Evolutionary conservation across 495 filamentous ascomycete genomes (phyloP).

Genomic region (Aspergillus campestris): DNA sequence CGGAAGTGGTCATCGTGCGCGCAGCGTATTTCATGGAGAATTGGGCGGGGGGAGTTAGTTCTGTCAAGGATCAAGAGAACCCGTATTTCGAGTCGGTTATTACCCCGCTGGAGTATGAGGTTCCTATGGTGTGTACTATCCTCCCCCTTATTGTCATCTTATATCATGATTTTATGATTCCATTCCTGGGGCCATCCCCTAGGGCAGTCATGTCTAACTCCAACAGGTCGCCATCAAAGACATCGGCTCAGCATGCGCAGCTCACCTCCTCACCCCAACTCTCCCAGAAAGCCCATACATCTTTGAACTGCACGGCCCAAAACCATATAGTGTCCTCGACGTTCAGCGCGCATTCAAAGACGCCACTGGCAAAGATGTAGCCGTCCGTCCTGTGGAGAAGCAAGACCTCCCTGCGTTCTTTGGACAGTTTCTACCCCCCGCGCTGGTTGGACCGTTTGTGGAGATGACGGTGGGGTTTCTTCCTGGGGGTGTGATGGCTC

Average conservation of each 20-base stretch:
- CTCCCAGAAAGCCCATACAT: slow-evolving; percentile 1
- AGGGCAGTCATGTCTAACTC: no score
- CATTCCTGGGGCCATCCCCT: no score
- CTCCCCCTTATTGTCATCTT: no score
- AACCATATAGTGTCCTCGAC: neutral
- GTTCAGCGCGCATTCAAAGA: neutral
- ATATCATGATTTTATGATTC: no score
- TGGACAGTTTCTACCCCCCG: slow-evolving; percentile 1
- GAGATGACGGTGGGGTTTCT: slow-evolving; percentile 6
- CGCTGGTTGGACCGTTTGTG: neutral
- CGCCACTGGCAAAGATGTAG: neutral
- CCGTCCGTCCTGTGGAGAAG: neutral
- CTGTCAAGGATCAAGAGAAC: neutral
- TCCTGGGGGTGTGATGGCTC: slow-evolving; percentile 1
- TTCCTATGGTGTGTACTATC: slow-evolving; percentile 3
- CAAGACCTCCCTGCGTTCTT: neutral
- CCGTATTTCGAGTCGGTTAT: slow-evolving; percentile 1
- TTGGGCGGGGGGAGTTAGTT: neutral
- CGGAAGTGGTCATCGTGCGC: slow-evolving; percentile 2
- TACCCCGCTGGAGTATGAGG: slow-evolving; percentile 3
- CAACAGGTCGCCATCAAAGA: slow-evolving; percentile 5
- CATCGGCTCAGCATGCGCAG: neutral
- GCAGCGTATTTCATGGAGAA: slow-evolving; percentile 10
- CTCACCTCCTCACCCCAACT: neutral
- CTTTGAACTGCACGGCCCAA: slow-evolving; percentile 1